Evolutionary conservation across 495 filamentous ascomycete genomes (phyloP), one percentile per base, ranked within the genome.

Genomic region (Xylaria curta): DNA sequence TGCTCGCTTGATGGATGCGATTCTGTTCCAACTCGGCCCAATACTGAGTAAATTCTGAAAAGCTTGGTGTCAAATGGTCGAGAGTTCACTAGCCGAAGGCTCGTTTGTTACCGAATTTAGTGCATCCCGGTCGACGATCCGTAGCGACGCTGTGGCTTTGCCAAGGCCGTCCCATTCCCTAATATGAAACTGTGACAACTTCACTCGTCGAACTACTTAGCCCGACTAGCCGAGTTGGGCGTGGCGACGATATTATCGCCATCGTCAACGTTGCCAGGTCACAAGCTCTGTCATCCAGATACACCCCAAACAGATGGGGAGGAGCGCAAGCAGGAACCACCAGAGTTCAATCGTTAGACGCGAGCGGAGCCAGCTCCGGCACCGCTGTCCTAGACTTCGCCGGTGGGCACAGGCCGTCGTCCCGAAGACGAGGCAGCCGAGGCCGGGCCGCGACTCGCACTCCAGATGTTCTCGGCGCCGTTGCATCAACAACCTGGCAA

Each of bases 371-470:
- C 82, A 85, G 36, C 76, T 74, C 69, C 77, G 78, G 28, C 81
- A 44, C 56, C 82, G 72, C 21, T 73, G 75, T 42, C 53, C 70
- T 1, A 82, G 68, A 70, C 76, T 76, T 15, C 78, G 75, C 8
- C 75, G 69, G 38, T 86, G 81, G 3, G 76, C 58, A 46, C 86
- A 88, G 0, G 72, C 78, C 10, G 66, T 73, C 2, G 85, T 88
- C 9, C 85, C 86, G 44, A 84, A 86, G 12, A 88, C 80, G 26
- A 88, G 75, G 71, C 87, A 88, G 1, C 86, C 87, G 24, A 87
- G 74, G 4, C 85, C 87, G 10, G 82, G 84, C 33, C 83, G 80
- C 3, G 82, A 83, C 69, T 88, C 86, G 71, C 86, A 88, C 75
- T 87, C 87, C 4, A 83, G 74, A 66, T 88, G 87, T 70, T 87